A percentile compares a stretch with the other conserved stretches of the same genome.
phyloP scores from a whole-genome alignment of 352 stramenopile genomes.

The Phytophthora sansomeana region DNA sequence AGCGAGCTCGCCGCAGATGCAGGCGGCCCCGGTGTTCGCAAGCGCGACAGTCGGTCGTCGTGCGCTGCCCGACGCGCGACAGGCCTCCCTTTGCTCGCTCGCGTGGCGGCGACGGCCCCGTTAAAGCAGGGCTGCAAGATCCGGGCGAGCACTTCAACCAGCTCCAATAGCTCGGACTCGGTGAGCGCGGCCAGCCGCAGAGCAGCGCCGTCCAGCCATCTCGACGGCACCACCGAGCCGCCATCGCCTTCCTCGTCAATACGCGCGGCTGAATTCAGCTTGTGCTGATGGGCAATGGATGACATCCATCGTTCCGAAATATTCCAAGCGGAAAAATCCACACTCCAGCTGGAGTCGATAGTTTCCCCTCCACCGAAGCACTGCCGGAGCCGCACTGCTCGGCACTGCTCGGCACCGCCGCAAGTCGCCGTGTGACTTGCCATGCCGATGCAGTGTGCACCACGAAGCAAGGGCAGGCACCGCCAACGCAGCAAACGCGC shows the following conservation, averaged over 20 bases:
- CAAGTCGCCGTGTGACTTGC: conserved; percentile 3
- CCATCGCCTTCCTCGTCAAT: not conserved
- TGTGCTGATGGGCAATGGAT: conserved; percentile 17
- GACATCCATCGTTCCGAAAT: conserved; percentile 6
- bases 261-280: conserved; percentile 10
- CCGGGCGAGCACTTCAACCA: conserved; percentile 25
- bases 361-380: not conserved
- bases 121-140: conserved; percentile 21
- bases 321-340: conserved; percentile 37
- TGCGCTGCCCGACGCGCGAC: conserved; percentile 28
- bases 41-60: conserved; percentile 20
- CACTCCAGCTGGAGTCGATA: conserved; percentile 15
- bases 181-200: conserved; percentile 25
- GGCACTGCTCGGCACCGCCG: not conserved
- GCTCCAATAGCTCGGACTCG: not conserved
- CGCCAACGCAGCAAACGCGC: not conserved
- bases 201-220: conserved; percentile 13
- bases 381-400: not conserved
- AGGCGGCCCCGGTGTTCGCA: conserved; percentile 14
- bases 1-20: not conserved
- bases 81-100: conserved; percentile 12
- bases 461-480: not conserved
- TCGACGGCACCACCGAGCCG: conserved; percentile 8
- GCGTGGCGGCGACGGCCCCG: conserved; percentile 12
- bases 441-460: conserved; percentile 2